A percentile compares a stretch with the other conserved stretches of the same genome.
Evolutionary conservation across 2,329 filamentous ascomycete species (phyloP).

Genomic region (Plenodomus lindquistii): DNA sequence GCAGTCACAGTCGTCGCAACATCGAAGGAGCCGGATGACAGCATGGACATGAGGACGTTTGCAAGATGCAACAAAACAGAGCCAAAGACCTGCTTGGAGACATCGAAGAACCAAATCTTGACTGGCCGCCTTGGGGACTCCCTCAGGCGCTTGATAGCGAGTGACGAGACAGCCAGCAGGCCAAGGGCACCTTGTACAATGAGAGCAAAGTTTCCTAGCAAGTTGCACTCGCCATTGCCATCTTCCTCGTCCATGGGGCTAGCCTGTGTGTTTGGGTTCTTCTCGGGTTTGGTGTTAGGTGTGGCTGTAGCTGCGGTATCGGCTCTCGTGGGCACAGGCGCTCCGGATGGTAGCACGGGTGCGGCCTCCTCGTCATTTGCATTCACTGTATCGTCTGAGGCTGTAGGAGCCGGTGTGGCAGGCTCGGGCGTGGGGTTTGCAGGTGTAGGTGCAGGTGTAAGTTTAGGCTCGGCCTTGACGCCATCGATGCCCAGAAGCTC

Average conservation of each 20-base stretch:
- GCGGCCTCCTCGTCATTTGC: slow-evolving; percentile 11
- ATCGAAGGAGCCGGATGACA: slow-evolving; percentile 83
- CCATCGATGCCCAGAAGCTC: slow-evolving; percentile 81
- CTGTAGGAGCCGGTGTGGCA: slow-evolving; percentile 5
- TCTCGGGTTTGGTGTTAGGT: slow-evolving; percentile 16
- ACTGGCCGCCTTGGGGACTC: slow-evolving; percentile 89
- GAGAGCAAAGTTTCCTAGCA: slow-evolving; percentile 89
- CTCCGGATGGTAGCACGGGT: slow-evolving; percentile 9
- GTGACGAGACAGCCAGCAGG: slow-evolving; percentile 75
- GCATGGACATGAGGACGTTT: slow-evolving; percentile 95
- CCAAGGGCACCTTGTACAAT: slow-evolving; percentile 88
- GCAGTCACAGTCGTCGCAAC: slow-evolving; percentile 55
- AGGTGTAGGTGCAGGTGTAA: slow-evolving; percentile 1
- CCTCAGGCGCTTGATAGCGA: slow-evolving; percentile 92
- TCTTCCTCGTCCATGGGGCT: slow-evolving; percentile 46
- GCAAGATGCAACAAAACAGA: slow-evolving; percentile 88
- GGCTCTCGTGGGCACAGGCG: slow-evolving; percentile 12
- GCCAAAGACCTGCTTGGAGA: slow-evolving; percentile 94
- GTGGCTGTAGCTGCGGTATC: slow-evolving; percentile 6
- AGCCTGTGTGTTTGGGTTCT: slow-evolving; percentile 21
- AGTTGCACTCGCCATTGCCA: slow-evolving; percentile 75
- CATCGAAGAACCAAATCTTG: slow-evolving; percentile 98
- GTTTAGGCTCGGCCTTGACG: slow-evolving; percentile 27
- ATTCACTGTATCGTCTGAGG: slow-evolving; percentile 10
- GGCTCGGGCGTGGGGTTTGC: slow-evolving; percentile 3